These are phyloP conservation scores for Clohesyomyces aquaticus DNA, from an alignment of 495 filamentous ascomycete species.

Conservation along the genomic window DNA sequence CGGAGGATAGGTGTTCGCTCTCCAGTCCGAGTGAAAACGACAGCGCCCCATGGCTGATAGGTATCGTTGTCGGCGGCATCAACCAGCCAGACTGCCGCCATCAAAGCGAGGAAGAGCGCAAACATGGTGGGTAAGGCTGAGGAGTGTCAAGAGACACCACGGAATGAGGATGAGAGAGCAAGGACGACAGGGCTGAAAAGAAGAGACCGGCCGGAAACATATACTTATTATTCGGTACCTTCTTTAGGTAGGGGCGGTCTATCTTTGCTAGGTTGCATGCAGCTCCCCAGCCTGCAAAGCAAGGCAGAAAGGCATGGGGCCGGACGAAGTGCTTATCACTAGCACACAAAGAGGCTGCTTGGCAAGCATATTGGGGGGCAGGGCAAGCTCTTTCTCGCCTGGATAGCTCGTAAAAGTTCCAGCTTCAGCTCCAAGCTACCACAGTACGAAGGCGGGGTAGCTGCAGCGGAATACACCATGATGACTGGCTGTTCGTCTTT, in stretches of 20 bases:
- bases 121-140: slow-evolving; percentile 36
- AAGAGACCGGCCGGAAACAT: slow-evolving; percentile 11
- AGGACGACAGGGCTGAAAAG: slow-evolving; percentile 18
- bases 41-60: slow-evolving; percentile 64
- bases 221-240: slow-evolving; percentile 30
- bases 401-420: slow-evolving; percentile 27
- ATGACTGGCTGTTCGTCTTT: slow-evolving; percentile 19
- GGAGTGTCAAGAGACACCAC: neutral
- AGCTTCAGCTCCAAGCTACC: slow-evolving; percentile 35
- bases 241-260: too few relatives aligned
- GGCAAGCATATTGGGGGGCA: slow-evolving; percentile 20
- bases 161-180: slow-evolving; percentile 10
- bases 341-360: slow-evolving; percentile 35
- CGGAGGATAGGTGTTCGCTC: slow-evolving; percentile 67
- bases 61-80: slow-evolving; percentile 30
- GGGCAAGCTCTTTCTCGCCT: neutral
- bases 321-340: slow-evolving; percentile 27
- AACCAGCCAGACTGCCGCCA: slow-evolving; percentile 36
- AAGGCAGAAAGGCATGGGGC: slow-evolving; percentile 7
- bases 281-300: slow-evolving; percentile 6
- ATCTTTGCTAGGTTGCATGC: slow-evolving; percentile 20
- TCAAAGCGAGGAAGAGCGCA: slow-evolving; percentile 37
- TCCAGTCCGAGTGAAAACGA: slow-evolving; percentile 74
- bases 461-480: slow-evolving; percentile 14
- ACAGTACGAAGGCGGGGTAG: too few relatives aligned